Percentiles rank a stretch among this genome's conserved stretches.
These are phyloP conservation scores for Aphanoascus verrucosus DNA, from an alignment of 2,329 filamentous ascomycete genomes.

Conservation along the genomic window DNA sequence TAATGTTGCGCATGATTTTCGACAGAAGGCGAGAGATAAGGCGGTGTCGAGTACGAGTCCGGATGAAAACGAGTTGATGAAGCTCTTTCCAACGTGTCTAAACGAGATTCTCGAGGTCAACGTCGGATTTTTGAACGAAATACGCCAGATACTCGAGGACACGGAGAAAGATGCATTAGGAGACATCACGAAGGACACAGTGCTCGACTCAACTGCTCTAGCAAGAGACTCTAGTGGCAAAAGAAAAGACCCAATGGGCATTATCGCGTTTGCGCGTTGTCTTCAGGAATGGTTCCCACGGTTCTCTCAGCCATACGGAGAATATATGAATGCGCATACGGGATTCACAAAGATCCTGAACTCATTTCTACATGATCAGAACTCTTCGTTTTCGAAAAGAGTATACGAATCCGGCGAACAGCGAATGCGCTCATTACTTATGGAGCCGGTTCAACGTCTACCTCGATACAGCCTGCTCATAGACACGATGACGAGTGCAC, in stretches of 20 bases:
- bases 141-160: conserved; percentile 66
- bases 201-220: conserved; percentile 39
- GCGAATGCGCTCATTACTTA: conserved; percentile 76
- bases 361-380: conserved; percentile 61
- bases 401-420: conserved; percentile 82
- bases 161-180: conserved; percentile 69
- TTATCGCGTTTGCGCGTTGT: conserved; percentile 64
- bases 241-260: conserved; percentile 62
- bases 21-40: conserved; percentile 53
- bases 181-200: conserved; percentile 56
- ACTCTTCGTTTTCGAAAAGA: conserved; percentile 70
- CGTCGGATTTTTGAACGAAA: conserved; percentile 63
- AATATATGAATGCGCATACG: conserved; percentile 85
- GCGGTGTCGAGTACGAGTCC: conserved; percentile 56
- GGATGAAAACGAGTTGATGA: conserved; percentile 59
- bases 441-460: conserved; percentile 89
- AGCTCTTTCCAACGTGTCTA: conserved; percentile 70
- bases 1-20: conserved; percentile 69
- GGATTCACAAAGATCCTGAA: conserved; percentile 74
- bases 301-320: conserved; percentile 81
- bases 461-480: conserved; percentile 94
- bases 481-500: conserved; percentile 79
- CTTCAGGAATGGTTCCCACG: conserved; percentile 87
- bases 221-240: conserved; percentile 35
- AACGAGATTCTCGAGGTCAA: conserved; percentile 75